Evolutionary conservation across 768 basidiomycete species (phyloP).

Genomic region (Trametes meyenii): DNA sequence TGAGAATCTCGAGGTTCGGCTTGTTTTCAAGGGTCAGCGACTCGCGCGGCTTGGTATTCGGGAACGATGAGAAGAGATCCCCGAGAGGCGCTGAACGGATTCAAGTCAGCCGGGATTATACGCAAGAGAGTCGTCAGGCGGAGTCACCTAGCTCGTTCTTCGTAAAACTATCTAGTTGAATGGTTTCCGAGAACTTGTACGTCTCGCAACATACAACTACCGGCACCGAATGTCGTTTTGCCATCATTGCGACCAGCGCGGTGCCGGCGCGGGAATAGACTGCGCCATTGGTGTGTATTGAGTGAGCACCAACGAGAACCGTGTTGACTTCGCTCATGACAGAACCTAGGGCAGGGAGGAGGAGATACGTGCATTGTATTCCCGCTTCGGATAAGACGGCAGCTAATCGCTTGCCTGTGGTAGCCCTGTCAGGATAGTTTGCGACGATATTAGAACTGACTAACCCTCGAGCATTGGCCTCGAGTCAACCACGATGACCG

Average conservation of each 20-base stretch:
- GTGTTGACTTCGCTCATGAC: conserved; percentile 81
- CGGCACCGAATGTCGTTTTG: conserved; percentile 84
- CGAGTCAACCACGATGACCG: conserved; percentile 94
- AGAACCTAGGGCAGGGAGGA: conserved; percentile 84
- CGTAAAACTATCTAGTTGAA: conserved; percentile 91
- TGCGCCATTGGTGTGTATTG: conserved; percentile 92
- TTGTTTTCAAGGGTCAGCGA: conserved; percentile 35
- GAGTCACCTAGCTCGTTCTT: conserved; percentile 91
- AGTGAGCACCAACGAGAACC: conserved; percentile 91
- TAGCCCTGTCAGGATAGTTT: conserved; percentile 1
- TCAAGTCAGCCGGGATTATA: not conserved
- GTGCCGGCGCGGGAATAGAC: conserved; percentile 95
- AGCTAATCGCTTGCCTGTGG: conserved; percentile 76
- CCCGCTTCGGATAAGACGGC: conserved; percentile 64
- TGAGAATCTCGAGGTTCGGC: conserved; percentile 73
- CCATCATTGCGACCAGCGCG: conserved; percentile 96
- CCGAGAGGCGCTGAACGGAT: conserved; percentile 33
- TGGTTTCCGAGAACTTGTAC: conserved; percentile 94
- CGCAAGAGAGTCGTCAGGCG: not conserved
- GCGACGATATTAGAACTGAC: not conserved
- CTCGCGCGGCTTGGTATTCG: conserved; percentile 37
- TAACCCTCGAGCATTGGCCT: conserved; percentile 89
- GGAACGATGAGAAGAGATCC: conserved; percentile 38
- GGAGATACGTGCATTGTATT: conserved; percentile 88
- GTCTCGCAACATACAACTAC: conserved; percentile 98